Base-by-base conservation (phyloP, 768 basidiomycete genomes). In the Phallus indusiatus region DNA sequence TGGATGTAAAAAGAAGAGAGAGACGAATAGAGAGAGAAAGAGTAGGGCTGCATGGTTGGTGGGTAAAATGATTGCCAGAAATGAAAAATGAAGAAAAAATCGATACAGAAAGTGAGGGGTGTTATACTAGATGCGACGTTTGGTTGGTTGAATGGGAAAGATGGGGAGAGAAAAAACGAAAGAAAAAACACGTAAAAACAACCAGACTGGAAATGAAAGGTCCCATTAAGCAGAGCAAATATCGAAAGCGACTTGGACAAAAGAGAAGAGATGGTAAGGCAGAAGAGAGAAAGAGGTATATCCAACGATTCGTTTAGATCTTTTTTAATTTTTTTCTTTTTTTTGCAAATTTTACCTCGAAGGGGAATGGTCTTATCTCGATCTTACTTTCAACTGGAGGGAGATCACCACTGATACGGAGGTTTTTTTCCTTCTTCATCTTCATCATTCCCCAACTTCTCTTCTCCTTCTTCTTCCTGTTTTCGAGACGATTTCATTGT, bases 11-110 rank as follows among this genome's bases (percentile, higher is more conserved):
- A 7, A 36, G 18, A 20, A 42, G 42, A 49, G 28, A 28, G 18
- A 50, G 18, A 57, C 34, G 42, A 48, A 59, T 42, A 47, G 11
- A 14, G 42, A 18, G 11, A n/a, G n/a, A n/a, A n/a, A n/a, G 50
- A 14, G 20, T 22, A 51, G 28, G n/a, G 21, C 12, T 51, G 50
- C 50, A 51, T 51, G 50, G 21, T 4, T 14, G 9, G n/a, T 16
- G 18, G 18, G 4, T 8, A 14, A 18, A 28, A 47, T 52, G 57
- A 59, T 59, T 59, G 57, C 49, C 11, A 36, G 49, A 59, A 34
- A 42, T 28, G 48, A 50, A 57, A 59, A 34, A 22, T 47, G 48
- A 50, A 57, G 22, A 53, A n/a, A 52, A 22, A 24, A 59, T 21
- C 20, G 33, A 51, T 17, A 48, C 35, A 48, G 28, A 9, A 36